Base-by-base conservation (phyloP, 176 grass and related monocot genomes). In the Cymbopogon citratus region DNA sequence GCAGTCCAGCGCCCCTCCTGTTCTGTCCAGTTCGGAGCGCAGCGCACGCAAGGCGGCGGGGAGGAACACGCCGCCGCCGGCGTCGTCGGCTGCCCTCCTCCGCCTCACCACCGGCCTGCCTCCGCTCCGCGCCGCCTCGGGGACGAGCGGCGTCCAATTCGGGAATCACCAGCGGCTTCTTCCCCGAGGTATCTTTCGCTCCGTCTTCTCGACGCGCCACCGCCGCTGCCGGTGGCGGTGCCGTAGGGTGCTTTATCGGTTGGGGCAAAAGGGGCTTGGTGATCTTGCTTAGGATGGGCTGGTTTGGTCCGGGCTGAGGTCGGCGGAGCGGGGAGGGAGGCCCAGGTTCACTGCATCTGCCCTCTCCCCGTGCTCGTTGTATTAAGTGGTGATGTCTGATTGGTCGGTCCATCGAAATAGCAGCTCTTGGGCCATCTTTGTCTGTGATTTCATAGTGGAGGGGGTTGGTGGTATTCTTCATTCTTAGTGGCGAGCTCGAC, bases 371-470 rank as follows among this genome's bases (percentile, higher is more conserved):
- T 69, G 28, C 12, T 41, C 27, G 8, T 70, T 33, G 8, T 34
- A 12, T 38, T 21, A 41, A 75, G 51, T 69, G 62, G 14, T 15
- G 48, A 56, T 78, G 33, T 54, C 7, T 5, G 3, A 33, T 71
- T 75, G 46, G 51, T 69, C 52, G 46, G 51, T 69, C 52, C 6
- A 35, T 80, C 3, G 40, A 31, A 75, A 75, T 45, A 61, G 14
- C 2, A 33, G 62, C 9, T 74, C 68, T 48, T 80, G 39, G 2
- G 27, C 15, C 11, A 24, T 18, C 27, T 68, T 60, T 35, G n/a
- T 10, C n/a, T 63, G 51, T 6, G 69, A 57, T 24, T 77, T 81
- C 3, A 12, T 81, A 81, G 71, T 76, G 63, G 76, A 33, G 69
- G 41, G 54, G 29, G 51, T 85, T 43, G 76, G 29, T 75, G 68